Percentiles rank a stretch among this genome's conserved stretches.
phyloP scores from a whole-genome alignment of 2,329 filamentous ascomycete genomes.

The Colletotrichum orbiculare region DNA sequence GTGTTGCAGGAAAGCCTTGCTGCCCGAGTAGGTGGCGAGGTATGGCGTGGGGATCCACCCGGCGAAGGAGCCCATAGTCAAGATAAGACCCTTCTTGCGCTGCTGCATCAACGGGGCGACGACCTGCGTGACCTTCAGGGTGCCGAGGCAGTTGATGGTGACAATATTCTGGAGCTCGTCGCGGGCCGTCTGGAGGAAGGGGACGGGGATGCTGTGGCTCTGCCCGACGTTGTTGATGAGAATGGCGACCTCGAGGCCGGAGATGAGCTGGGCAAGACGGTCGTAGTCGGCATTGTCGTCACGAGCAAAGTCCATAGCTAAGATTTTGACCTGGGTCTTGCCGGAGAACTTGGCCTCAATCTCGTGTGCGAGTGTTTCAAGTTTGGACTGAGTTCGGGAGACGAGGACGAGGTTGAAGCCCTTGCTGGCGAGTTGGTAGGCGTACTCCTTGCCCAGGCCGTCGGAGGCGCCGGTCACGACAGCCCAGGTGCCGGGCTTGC shows the following conservation, averaged over 20 bases:
- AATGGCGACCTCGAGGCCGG: conserved; percentile 83
- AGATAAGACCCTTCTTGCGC: conserved; percentile 81
- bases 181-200: conserved; percentile 82
- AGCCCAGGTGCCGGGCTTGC: conserved; percentile 91
- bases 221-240: conserved; percentile 97
- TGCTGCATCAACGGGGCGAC: conserved; percentile 86
- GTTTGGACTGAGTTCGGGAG: conserved; percentile 94
- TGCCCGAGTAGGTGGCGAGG: conserved; percentile 95
- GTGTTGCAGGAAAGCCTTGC: conserved; percentile 97
- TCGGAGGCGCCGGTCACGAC: conserved; percentile 96
- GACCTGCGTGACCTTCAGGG: conserved; percentile 86
- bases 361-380: conserved; percentile 80
- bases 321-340: conserved; percentile 76
- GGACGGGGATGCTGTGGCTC: conserved; percentile 91
- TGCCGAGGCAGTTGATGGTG: conserved; percentile 93
- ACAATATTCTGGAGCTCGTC: conserved; percentile 90
- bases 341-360: conserved; percentile 76
- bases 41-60: conserved; percentile 92
- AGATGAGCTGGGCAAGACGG: conserved; percentile 73
- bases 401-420: conserved; percentile 96
- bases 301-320: conserved; percentile 92
- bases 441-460: conserved; percentile 96
- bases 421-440: conserved; percentile 86
- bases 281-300: conserved; percentile 85
- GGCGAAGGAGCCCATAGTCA: conserved; percentile 98